phyloP scores from a whole-genome alignment of 2,329 filamentous ascomycete species.

The Dactylellina drechsleri region DNA sequence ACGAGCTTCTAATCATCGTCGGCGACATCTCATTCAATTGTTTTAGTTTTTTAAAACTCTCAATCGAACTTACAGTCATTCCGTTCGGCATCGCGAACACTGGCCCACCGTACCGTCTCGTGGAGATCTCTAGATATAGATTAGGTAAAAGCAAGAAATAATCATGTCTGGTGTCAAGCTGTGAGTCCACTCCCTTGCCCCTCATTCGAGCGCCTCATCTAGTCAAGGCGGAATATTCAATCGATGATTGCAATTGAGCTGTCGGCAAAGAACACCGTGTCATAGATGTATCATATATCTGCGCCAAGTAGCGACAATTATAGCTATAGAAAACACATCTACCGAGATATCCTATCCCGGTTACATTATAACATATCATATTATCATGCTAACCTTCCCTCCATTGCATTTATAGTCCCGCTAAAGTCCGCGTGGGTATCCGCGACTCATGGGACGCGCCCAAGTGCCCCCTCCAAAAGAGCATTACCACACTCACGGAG shows the following conservation, averaged over 20 bases:
- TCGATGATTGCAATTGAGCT: constrained; percentile 16
- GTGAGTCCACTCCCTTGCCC: constrained; percentile 30
- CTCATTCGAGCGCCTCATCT: no score
- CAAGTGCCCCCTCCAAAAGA: constrained; percentile 32
- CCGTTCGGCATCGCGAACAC: background rate
- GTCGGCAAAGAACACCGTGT: constrained; percentile 5
- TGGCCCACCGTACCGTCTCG: background rate
- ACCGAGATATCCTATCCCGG: background rate
- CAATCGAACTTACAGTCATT: constrained; percentile 1
- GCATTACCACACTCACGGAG: constrained; percentile 44
- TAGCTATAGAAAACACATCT: constrained; percentile 23
- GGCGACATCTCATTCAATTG: no score
- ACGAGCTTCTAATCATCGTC: no score
- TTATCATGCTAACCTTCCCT: constrained; percentile 19
- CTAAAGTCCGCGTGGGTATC: constrained; percentile 51
- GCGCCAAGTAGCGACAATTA: background rate
- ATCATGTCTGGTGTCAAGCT: constrained; percentile 45
- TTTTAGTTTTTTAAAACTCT: no score
- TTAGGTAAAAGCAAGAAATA: constrained; percentile 5
- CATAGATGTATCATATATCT: constrained; percentile 19
- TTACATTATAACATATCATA: background rate
- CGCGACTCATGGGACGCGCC: constrained; percentile 50
- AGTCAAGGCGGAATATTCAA: constrained; percentile 16
- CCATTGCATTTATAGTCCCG: constrained; percentile 28
- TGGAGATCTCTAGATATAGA: background rate